These are phyloP conservation scores for Colletotrichum karsti DNA, from an alignment of 2,329 filamentous ascomycete species.

Conservation along the genomic window DNA sequence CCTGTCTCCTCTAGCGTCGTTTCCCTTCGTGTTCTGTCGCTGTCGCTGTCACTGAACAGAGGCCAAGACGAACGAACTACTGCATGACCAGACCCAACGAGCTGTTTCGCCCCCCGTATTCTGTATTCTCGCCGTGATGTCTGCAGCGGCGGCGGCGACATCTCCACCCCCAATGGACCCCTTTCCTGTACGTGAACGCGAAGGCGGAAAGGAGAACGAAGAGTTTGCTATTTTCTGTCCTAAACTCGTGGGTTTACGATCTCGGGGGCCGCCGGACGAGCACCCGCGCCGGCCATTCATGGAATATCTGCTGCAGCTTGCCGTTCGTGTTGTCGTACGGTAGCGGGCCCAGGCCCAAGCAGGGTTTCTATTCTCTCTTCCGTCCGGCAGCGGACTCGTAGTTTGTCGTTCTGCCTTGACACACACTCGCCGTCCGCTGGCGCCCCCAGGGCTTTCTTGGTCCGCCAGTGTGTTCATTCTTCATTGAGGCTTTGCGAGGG, in stretches of 20 bases:
- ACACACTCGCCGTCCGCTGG: background rate
- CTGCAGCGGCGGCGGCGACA: background rate
- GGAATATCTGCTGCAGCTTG: background rate
- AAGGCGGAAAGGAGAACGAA: background rate
- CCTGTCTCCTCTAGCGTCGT: background rate
- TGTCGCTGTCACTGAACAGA: no score
- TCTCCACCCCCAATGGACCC: background rate
- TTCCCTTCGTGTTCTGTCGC: background rate
- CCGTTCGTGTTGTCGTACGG: background rate
- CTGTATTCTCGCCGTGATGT: background rate
- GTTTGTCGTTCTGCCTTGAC: conserved; percentile 4
- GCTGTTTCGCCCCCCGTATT: background rate
- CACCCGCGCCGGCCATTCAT: background rate
- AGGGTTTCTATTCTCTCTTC: background rate
- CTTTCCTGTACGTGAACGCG: background rate
- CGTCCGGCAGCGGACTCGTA: background rate
- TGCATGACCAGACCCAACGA: background rate
- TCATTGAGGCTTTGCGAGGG: background rate
- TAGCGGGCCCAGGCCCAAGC: background rate
- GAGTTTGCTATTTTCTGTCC: background rate
- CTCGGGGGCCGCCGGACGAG: conserved; percentile 1
- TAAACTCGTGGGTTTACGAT: background rate
- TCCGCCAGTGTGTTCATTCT: background rate
- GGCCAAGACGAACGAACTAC: background rate
- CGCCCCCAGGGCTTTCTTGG: background rate